Evolutionary conservation across 345 rosid genomes (phyloP), one percentile per base, ranked within the genome.

Genomic region (Kandelia obovata): DNA sequence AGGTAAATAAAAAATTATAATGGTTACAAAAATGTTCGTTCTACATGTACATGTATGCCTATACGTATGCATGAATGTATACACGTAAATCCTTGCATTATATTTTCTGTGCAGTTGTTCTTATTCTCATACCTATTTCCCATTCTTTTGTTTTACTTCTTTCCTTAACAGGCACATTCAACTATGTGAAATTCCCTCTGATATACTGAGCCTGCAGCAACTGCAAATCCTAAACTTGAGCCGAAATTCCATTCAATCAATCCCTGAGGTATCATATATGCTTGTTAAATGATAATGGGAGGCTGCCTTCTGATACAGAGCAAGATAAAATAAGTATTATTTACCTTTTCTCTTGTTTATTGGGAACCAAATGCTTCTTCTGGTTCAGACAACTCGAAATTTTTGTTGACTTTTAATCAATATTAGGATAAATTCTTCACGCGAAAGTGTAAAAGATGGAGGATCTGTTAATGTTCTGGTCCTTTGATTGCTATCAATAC

Each of bases 191-290:
- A 81, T 89, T 56, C 95, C 96, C 68, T 74, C 77, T 28, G 95
- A 89, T 65, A 77, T 89, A 78, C 64, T 88, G 82, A 82, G 70
- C 79, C 68, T 94, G 75, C 67, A 68, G 31, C 86, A 87, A 31
- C 76, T 94, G 66, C 75, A 68, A 69, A 86, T 88, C 77, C 92
- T 94, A 61, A 87, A 85, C 85, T 70, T 94, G 90, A 82, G 92
- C 79, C 95, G 86, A 76, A 94, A 91, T 74, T 81, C 86, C 51
- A 84, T 94, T 73, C 91, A 87, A 63, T 80, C 80, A 6, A 79
- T 94, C 69, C 87, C 90, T 28, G 86, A 81, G 90, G 98, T 89
- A 78, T 52, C 5, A 3, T 31, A 27, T 68, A 69, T 65, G 20
- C 10, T 64, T 68, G 58, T 19, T 73, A 20, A n/a, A n/a, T 1